phyloP scores from a whole-genome alignment of 441 rosid genomes.

The Codiaeum variegatum region DNA sequence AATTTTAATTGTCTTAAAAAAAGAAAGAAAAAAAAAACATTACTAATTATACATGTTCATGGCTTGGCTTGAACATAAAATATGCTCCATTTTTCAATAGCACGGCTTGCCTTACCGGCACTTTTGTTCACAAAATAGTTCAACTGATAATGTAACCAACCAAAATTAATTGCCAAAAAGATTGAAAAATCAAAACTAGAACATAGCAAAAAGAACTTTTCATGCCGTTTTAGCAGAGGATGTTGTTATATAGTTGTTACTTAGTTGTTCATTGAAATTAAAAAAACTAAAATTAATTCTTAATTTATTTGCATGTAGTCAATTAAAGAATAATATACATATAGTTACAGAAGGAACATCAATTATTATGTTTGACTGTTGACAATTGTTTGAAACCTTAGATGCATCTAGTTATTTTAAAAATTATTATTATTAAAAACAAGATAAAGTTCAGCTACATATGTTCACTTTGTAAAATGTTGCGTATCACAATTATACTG shows the following conservation, averaged over 20 bases:
- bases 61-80: no score
- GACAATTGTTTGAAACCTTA: not conserved
- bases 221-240: not conserved
- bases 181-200: not conserved
- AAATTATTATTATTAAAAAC: not conserved
- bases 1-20: no score
- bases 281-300: no score
- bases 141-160: not conserved
- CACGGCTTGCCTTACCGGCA: no score
- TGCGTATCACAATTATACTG: not conserved
- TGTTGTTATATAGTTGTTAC: no score
- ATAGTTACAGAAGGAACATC: not conserved
- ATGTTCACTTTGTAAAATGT: not conserved
- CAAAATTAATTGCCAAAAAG: not conserved
- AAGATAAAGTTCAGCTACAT: not conserved
- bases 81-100: no score
- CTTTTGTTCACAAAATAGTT: no score
- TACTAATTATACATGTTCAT: no score
- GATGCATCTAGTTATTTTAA: not conserved
- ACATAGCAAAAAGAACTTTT: not conserved
- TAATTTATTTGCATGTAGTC: no score
- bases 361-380: not conserved
- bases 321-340: no score
- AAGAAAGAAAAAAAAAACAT: no score
- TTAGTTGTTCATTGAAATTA: no score